phyloP scores from a whole-genome alignment of 1,139 yeast genomes.

The Geotrichum cucujoidarum region DNA sequence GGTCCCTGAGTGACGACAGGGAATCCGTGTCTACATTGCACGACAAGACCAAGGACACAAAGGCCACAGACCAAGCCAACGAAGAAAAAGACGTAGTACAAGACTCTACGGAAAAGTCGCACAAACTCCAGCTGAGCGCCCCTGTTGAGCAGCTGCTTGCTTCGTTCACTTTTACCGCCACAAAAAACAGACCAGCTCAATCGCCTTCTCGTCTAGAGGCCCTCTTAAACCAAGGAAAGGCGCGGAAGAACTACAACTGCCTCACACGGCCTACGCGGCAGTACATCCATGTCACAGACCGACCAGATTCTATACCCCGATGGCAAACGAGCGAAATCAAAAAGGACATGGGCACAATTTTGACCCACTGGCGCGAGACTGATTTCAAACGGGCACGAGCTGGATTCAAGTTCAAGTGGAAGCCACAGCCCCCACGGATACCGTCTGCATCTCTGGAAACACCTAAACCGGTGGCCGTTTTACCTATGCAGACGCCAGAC shows the following conservation, averaged over 20 bases:
- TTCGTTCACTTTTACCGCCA: slow-evolving; percentile 10
- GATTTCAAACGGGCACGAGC: slow-evolving; percentile 19
- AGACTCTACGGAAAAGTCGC: no score
- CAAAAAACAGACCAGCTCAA: slow-evolving; percentile 13
- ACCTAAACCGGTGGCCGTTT: neutral
- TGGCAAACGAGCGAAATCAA: slow-evolving; percentile 25
- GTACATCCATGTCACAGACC: slow-evolving; percentile 24
- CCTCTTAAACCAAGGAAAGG: slow-evolving; percentile 13
- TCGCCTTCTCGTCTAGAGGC: slow-evolving; percentile 6
- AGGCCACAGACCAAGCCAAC: no score
- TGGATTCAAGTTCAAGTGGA: slow-evolving; percentile 20
- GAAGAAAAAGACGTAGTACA: no score
- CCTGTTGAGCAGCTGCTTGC: neutral
- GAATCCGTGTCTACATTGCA: no score
- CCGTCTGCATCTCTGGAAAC: neutral
- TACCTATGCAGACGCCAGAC: neutral
- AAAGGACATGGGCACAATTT: slow-evolving; percentile 22
- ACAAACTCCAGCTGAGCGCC: neutral
- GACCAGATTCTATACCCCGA: slow-evolving; percentile 27
- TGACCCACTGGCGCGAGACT: slow-evolving; percentile 24
- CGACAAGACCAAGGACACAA: no score
- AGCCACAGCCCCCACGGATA: no score
- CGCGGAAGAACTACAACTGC: slow-evolving; percentile 28
- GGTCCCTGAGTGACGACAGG: no score
- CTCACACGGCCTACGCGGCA: slow-evolving; percentile 33